Evolutionary conservation across 1,284 basidiomycete genomes (phyloP), one percentile per base, ranked within the genome.

Genomic region (Trichosporon sp.): DNA sequence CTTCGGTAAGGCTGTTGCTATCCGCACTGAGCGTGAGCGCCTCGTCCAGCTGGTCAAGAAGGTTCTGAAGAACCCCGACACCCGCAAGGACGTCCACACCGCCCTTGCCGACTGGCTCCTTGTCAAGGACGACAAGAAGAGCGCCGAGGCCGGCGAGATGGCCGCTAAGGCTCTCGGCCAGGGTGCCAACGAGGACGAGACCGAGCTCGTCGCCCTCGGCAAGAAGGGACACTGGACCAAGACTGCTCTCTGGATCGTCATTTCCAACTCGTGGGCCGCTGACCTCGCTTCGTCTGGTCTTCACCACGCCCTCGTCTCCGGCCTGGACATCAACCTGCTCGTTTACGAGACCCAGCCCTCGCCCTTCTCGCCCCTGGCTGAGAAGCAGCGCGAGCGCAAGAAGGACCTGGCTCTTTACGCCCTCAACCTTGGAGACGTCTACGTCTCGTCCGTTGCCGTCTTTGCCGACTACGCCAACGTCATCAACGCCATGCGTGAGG

Each of bases 381-480:
- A 77, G 62, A 74, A 76, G 68, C 76, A 78, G 68, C 77, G 77
- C 64, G 81, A 82, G 67, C 87, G 93, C 70, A 96, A 95, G 84
- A 94, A 94, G 78, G 95, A 98, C 83, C 90, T 95, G 60, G 95
- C 93, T 0, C 85, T 98, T 63, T 99, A 99, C 80, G 97, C 96
- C 13, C 96, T 99, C 92, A 98, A 97, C 85, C 93, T 98, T 81
- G 96, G 96, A 18, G 91, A 95, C 78, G 93, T 95, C 69, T 99
- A 94, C 81, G 96, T 98, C 68, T 95, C 95, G 11, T 94, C 92
- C 77, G 89, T 97, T 47, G 97, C 97, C 6, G 90, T 98, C 68
- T 98, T 96, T 83, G 91, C 94, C 53, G 95, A 95, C 65, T 99
- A 98, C 81, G 88, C 92, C 1, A 95, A 98, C 80, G 95, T 98